Evolutionary conservation across 768 basidiomycete genomes (phyloP).

Genomic region (Russula emetica): DNA sequence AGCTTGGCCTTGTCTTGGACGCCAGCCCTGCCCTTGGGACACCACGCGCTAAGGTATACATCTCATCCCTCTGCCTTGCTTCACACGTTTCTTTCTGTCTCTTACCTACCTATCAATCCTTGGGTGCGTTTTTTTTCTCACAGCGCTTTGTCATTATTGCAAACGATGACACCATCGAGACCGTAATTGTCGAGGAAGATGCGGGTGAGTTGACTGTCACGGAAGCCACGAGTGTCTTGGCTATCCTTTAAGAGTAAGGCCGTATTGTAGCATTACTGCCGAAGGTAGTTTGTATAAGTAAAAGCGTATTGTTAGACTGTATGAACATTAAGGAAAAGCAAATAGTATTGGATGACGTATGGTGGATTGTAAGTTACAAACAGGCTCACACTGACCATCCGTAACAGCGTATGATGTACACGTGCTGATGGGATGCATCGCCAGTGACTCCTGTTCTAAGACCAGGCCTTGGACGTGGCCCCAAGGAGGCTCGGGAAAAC

Average conservation of each 20-base stretch:
- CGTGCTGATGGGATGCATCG: too few species aligned
- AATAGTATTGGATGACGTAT: too few species aligned
- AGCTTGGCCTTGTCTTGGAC: constrained; percentile 44
- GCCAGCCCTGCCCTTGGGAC: constrained; percentile 57
- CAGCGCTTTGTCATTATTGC: constrained; percentile 62
- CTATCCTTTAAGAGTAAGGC: constrained; percentile 28
- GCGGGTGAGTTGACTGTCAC: constrained; percentile 40
- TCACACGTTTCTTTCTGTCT: background rate
- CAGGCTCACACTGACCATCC: too few species aligned
- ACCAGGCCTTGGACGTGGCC: too few species aligned
- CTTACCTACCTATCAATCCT: background rate
- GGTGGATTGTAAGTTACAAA: too few species aligned
- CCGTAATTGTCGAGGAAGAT: constrained; percentile 45
- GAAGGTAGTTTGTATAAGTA: background rate
- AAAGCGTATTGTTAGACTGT: background rate
- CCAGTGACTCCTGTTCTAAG: too few species aligned
- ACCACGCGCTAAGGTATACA: constrained; percentile 50
- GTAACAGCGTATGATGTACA: too few species aligned
- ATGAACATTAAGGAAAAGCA: too few species aligned
- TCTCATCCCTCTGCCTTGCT: background rate
- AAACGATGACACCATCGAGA: constrained; percentile 64
- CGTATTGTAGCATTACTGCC: background rate
- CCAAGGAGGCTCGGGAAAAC: too few species aligned
- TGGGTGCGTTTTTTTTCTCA: background rate
- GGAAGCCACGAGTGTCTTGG: constrained; percentile 43